Base-by-base conservation (phyloP, 768 basidiomycete genomes). In the Daedaleopsis nitida region DNA sequence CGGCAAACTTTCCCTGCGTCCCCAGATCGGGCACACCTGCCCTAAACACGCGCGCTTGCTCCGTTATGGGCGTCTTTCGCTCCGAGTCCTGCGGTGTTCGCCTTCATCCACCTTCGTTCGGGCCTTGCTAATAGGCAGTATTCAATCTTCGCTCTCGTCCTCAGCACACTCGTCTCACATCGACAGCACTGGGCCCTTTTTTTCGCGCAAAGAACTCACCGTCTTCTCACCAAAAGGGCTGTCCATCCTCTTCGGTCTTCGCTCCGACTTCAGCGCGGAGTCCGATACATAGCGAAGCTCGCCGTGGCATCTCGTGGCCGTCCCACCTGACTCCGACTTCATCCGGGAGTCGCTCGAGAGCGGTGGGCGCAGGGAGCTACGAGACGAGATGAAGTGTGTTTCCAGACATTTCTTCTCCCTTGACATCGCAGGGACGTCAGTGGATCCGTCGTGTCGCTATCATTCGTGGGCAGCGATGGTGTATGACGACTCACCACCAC, bases 21-120 rank as follows among this genome's bases (percentile, higher is more conserved):
- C 37, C 47, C 52, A 47, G 23, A 21, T 8, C n/a, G 23, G 8
- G 34, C 42, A 16, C 52, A 21, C 58, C 58, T 59, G 58, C 58
- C 58, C 58, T 59, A 59, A 59, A 59, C 58, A 49, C 44, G 44
- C 44, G 47, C 47, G 21, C 47, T 27, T 49, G 5, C 21, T 49
- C 19, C 4, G 12, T 27, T 11, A 49, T 49, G 47, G 47, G 47
- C 47, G 47, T 49, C 47, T 24, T 6, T 24, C 44, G 44, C 44
- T n/a, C n/a, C 44, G 44, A 45, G n/a, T 45, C 52, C 17, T 16
- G 50, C 49, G 47, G 21, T 48, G 23, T 48, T 21, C 47, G 47
- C 19, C 50, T 49, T 42, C 57, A 35, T 34, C 39, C 21, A 21
- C 32, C 39, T 4, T 32, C 39, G 16, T 42, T 12, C 17, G 39